phyloP scores from a whole-genome alignment of 192 early-diverging fungal species.

The Gaertneriomyces sp. region DNA sequence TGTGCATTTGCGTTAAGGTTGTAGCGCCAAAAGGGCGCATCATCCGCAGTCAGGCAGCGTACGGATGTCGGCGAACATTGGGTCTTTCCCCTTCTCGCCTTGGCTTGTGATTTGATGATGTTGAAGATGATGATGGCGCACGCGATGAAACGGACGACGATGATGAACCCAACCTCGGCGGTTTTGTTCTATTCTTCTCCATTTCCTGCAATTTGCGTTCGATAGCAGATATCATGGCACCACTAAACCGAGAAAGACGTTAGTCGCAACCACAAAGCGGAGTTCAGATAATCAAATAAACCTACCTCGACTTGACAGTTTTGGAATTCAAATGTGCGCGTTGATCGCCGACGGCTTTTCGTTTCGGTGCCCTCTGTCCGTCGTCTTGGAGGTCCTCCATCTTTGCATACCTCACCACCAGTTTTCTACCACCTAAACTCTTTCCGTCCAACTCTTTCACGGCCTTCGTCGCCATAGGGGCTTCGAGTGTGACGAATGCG shows the following conservation, averaged over 20 bases:
- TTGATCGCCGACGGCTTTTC: conserved; percentile 8
- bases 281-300: conserved; percentile 46
- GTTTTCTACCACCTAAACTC: conserved; percentile 48
- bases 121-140: no score
- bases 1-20: no score
- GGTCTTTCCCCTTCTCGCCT: no score
- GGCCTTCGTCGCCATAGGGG: conserved; percentile 47
- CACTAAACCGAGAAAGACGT: not conserved
- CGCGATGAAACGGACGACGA: not conserved
- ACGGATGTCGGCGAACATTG: no score
- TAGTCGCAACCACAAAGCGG: conserved; percentile 28
- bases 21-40: no score
- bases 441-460: conserved; percentile 53
- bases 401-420: conserved; percentile 53
- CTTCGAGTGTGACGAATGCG: conserved; percentile 64
- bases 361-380: not conserved
- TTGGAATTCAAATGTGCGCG: conserved; percentile 32
- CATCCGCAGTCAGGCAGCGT: no score
- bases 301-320: conserved; percentile 41
- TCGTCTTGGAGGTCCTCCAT: not conserved
- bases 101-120: no score
- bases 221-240: conserved; percentile 60
- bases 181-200: conserved; percentile 15
- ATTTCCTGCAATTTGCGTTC: conserved; percentile 61
- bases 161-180: conserved; percentile 12